Conservation (phyloP, 805 yeast genomes). For the Phaffomyces opuntiae region DNA sequence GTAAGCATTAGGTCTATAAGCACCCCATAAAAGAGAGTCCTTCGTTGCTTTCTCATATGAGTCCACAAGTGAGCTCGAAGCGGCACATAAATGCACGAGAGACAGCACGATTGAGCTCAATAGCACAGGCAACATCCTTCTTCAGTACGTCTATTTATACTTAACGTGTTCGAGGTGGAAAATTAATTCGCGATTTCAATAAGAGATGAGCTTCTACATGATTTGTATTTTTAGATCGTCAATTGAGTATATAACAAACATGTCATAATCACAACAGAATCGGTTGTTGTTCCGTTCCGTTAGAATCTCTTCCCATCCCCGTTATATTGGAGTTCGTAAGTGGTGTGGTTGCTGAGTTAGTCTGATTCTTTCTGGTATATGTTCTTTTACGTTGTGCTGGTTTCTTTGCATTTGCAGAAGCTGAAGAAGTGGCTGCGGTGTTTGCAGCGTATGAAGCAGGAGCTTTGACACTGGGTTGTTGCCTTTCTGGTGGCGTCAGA, state of each 20-base stretch:
- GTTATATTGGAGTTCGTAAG: neutral
- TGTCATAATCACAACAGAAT: constrained; percentile 11
- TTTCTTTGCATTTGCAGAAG: constrained; percentile 9
- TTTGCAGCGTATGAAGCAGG: constrained; percentile 1
- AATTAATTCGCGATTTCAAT: neutral
- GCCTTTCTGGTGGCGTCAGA: constrained; percentile 52
- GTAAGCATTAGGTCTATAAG: constrained; percentile 82
- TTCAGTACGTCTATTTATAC: neutral
- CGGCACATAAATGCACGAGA: no score
- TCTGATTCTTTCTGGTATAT: constrained; percentile 14
- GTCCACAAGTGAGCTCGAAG: constrained; percentile 3
- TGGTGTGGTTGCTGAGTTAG: neutral
- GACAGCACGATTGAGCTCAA: neutral
- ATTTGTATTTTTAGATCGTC: neutral
- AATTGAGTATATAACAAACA: neutral
- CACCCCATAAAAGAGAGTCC: constrained; percentile 77
- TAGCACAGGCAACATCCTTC: neutral
- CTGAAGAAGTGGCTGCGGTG: neutral
- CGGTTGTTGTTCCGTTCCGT: constrained; percentile 18
- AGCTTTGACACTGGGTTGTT: constrained; percentile 65
- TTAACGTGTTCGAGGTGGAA: no score
- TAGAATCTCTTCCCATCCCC: neutral
- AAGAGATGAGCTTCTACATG: neutral
- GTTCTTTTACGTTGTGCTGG: constrained; percentile 11
- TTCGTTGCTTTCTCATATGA: constrained; percentile 31